Evolutionary conservation across 257 asterid species (phyloP), one percentile per base, ranked within the genome.

Genomic region (Solanum pennellii): DNA sequence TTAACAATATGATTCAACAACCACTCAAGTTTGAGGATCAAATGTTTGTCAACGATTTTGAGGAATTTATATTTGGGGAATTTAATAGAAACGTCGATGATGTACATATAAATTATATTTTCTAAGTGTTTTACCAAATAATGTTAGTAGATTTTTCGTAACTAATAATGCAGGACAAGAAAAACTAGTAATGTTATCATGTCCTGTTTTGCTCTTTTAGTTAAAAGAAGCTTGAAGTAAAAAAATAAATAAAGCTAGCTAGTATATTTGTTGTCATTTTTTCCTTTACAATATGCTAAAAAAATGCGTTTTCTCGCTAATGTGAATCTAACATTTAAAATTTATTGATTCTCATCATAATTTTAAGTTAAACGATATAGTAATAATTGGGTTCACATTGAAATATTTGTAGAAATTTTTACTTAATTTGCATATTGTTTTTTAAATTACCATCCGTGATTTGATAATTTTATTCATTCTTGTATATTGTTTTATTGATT

Each of bases 41-140:
- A 21, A 52, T 52, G 23, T 52, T 52, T 52, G 62, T 15, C 93
- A 89, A 72, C 77, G 91, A 87, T 47, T 85, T 89, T 39, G 85
- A 62, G 35, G 93, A 90, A 83, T 89, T 90, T 69, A 88, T 93
- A 88, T 90, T 90, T 0, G 91, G 92, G 2, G 92, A 87, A n/a
- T 91, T 94, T 90, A 79, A 86, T 86, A 35, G 89, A 25, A 62
- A 33, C 25, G 87, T 86, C 73, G 90, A 90, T 87, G 86, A 83
- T 91, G 87, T 92, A 85, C 27, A 25, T 89, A 42, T 92, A 88
- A 89, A 60, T 45, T 44, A 89, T 12, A 71, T 44, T 56, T 80
- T 77, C 37, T n/a, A 14, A 25, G 5, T 42, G 37, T 60, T 77
- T 76, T 77, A 25, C 83, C 11, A n/a, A 42, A 77, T n/a, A 72